Percentiles rank a stretch among this genome's conserved stretches.
These are phyloP conservation scores for Diplodia corticola DNA, from an alignment of 2,329 filamentous ascomycete species.

Conservation along the genomic window DNA sequence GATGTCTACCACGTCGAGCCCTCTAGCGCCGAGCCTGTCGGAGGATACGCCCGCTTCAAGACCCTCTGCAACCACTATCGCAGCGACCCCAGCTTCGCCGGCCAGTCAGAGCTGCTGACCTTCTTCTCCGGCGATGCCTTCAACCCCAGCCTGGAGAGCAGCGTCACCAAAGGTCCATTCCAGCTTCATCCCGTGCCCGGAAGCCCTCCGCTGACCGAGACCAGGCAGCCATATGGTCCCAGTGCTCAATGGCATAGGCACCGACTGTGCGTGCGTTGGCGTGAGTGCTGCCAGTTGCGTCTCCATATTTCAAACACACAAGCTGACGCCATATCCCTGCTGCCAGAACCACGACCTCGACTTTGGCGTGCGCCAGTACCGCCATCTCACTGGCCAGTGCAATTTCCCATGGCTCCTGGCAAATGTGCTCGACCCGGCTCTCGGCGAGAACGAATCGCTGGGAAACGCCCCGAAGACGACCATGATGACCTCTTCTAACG, in stretches of 20 bases:
- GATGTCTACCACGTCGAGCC: constrained; percentile 87
- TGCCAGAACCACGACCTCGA: constrained; percentile 84
- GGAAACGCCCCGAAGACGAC: constrained; percentile 73
- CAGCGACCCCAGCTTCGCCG: constrained; percentile 58
- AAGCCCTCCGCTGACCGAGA: background rate
- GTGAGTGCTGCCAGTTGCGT: constrained; percentile 51
- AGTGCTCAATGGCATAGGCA: constrained; percentile 74
- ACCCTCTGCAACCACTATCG: constrained; percentile 75
- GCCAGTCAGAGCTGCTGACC: constrained; percentile 67
- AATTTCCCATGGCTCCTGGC: constrained; percentile 87
- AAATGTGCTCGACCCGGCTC: constrained; percentile 80
- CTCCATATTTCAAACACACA: background rate
- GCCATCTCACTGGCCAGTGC: constrained; percentile 70
- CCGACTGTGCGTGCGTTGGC: constrained; percentile 78
- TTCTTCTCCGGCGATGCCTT: constrained; percentile 92
- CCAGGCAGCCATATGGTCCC: constrained; percentile 81
- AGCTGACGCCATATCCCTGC: background rate
- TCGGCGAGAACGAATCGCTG: constrained; percentile 73
- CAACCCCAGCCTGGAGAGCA: constrained; percentile 86
- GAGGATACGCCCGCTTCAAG: constrained; percentile 79
- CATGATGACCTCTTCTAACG: constrained; percentile 78
- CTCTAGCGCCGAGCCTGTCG: constrained; percentile 75
- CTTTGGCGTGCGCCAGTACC: constrained; percentile 82
- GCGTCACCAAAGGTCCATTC: constrained; percentile 74
- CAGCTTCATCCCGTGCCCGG: background rate